These are phyloP conservation scores for Plasmopara viticola DNA, from an alignment of 352 stramenopile genomes.

Conservation along the genomic window DNA sequence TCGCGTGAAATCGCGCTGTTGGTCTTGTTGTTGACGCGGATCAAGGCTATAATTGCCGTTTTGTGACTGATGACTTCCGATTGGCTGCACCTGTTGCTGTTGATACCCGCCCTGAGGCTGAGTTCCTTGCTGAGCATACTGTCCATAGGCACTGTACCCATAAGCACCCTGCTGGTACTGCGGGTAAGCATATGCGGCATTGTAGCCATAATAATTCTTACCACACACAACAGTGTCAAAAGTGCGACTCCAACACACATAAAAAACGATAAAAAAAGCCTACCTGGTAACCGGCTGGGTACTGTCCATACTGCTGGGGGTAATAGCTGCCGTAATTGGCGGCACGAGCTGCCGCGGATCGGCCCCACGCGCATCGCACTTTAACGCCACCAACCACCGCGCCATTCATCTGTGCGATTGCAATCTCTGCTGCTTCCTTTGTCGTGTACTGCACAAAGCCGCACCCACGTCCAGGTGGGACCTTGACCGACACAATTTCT, in stretches of 20 bases:
- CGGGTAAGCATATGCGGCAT: slow-evolving; percentile 40
- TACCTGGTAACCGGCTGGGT: slow-evolving; percentile 42
- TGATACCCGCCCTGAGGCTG: slow-evolving; percentile 36
- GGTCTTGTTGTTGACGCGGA: slow-evolving; percentile 31
- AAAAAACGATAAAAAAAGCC: background rate
- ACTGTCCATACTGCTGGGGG: slow-evolving; percentile 50
- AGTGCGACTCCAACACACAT: background rate
- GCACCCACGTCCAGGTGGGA: slow-evolving; percentile 75
- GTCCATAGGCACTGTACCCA: slow-evolving; percentile 44
- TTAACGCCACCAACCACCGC: slow-evolving; percentile 69
- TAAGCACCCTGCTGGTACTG: slow-evolving; percentile 35
- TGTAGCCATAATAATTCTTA: slow-evolving; percentile 60
- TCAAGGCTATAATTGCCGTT: slow-evolving; percentile 29
- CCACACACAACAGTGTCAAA: background rate
- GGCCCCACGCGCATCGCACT: slow-evolving; percentile 86
- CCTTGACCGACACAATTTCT: slow-evolving; percentile 45
- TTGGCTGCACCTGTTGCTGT: slow-evolving; percentile 29
- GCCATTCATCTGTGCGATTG: slow-evolving; percentile 88
- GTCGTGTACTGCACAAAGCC: slow-evolving; percentile 87
- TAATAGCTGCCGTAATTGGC: slow-evolving; percentile 33
- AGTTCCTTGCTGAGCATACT: slow-evolving; percentile 38
- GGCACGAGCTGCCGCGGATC: slow-evolving; percentile 56
- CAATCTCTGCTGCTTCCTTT: slow-evolving; percentile 76
- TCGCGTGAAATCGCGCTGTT: slow-evolving; percentile 62
- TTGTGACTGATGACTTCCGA: slow-evolving; percentile 31